Base-by-base conservation (phyloP, 768 basidiomycete species). In the Lactarius psammicola region DNA sequence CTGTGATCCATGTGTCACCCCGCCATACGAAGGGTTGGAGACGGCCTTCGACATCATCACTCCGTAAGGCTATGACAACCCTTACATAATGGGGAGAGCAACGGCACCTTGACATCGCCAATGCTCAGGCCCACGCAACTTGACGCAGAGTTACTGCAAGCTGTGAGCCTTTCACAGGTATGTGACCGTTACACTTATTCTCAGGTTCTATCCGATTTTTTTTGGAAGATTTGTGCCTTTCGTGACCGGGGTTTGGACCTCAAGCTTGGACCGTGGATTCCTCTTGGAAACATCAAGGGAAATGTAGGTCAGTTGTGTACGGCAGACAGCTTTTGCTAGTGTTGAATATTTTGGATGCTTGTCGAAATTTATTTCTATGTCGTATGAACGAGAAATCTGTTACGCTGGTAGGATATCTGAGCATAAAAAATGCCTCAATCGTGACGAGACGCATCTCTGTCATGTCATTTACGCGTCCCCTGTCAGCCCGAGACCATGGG, bases 61-160 rank as follows among this genome's bases (percentile, higher is more conserved):
- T 80, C n/a, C n/a, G n/a, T 67, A 74, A 71, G 26, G 84, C 85
- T n/a, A 83, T 87, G 84, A 80, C 87, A 66, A 70, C 69, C 17
- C 72, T 87, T 66, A 87, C 86, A 13, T n/a, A 54, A 56, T 26
- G 57, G n/a, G n/a, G 62, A 31, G 6, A 67, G 5, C 62, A 62
- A 33, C 42, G 18, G 40, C 10, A 18, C 1, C n/a, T 59, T 28
- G 62, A 56, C 28, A 10, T 5, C 18, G 49, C 64, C 42, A 17
- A 44, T 13, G 65, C 53, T 7, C 5, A 36, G 15, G 54, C 56
- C n/a, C 33, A 49, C 23, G 28, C 61, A 60, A 34, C 31, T 56
- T 30, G 55, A 31, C 18, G n/a, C n/a, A 18, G 33, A 56, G 55
- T 34, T 18, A 8, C 3, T 56, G 55, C 17, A 31, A 31, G 54